Conservation (phyloP, 2,329 filamentous ascomycete genomes). For the Cladosporium sp. region DNA sequence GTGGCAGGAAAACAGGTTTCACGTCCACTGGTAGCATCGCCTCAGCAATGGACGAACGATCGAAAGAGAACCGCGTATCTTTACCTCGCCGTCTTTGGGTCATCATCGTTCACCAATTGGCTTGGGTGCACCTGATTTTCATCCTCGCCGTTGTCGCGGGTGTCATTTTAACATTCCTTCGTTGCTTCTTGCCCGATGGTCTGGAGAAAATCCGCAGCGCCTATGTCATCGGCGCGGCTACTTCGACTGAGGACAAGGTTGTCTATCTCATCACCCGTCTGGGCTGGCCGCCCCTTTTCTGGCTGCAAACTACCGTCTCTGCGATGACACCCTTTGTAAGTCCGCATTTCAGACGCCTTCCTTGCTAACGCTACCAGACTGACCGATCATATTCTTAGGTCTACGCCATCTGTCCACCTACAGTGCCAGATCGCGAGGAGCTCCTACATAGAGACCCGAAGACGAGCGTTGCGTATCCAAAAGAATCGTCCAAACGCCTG, state of each 20-base stretch:
- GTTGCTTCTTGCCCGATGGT: slow-evolving; percentile 7
- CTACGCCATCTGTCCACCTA: slow-evolving; percentile 59
- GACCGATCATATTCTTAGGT: slow-evolving; percentile 15
- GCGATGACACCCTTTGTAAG: slow-evolving; percentile 40
- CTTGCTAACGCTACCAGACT: background rate
- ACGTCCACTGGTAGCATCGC: slow-evolving; percentile 56
- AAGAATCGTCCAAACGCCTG: slow-evolving; percentile 1
- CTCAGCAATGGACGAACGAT: slow-evolving; percentile 56
- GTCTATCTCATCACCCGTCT: slow-evolving; percentile 56
- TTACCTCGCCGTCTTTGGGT: slow-evolving; percentile 1
- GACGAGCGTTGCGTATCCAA: slow-evolving; percentile 51
- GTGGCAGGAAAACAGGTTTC: slow-evolving; percentile 56
- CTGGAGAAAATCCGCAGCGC: slow-evolving; percentile 3
- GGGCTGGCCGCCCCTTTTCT: slow-evolving; percentile 59
- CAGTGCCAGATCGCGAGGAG: slow-evolving; percentile 54
- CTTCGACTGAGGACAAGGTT: slow-evolving; percentile 25
- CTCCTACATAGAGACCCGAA: slow-evolving; percentile 53
- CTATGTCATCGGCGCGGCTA: slow-evolving; percentile 6
- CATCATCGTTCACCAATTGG: slow-evolving; percentile 12
- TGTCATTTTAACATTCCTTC: background rate
- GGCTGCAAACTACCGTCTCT: slow-evolving; percentile 33
- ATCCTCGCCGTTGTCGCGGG: slow-evolving; percentile 8
- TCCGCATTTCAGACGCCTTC: background rate
- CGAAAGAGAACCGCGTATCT: slow-evolving; percentile 27
- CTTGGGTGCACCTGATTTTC: slow-evolving; percentile 14